Conservation (phyloP, 805 yeast genomes). For the Saturnispora galanensis region DNA sequence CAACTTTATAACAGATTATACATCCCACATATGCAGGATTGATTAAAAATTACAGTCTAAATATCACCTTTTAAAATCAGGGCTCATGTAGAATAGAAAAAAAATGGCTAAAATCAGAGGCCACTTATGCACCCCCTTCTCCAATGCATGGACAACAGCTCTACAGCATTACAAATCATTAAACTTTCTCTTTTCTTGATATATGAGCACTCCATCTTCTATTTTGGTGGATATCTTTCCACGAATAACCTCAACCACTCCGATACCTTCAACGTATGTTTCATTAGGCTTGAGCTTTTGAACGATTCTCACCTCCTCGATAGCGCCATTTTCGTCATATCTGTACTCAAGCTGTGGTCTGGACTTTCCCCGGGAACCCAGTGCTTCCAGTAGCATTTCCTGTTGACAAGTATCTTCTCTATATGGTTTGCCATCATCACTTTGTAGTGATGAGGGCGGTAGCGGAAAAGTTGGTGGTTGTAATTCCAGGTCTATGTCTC, state of each 20-base stretch:
- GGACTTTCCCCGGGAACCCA: background rate
- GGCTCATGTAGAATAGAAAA: no score
- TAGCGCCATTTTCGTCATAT: background rate
- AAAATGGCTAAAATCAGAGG: background rate
- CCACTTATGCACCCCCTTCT: background rate
- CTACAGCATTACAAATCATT: background rate
- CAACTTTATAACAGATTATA: no score
- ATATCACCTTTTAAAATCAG: no score
- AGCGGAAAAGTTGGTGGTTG: background rate
- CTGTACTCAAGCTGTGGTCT: constrained; percentile 1
- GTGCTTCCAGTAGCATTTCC: background rate
- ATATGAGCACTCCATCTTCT: constrained; percentile 5
- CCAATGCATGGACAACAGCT: background rate
- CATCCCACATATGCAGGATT: no score
- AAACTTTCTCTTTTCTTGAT: background rate
- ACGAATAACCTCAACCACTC: constrained; percentile 9
- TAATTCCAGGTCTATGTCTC: background rate
- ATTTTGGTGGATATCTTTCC: constrained; percentile 10
- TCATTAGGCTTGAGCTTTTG: constrained; percentile 5
- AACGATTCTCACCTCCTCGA: background rate
- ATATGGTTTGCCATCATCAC: no score
- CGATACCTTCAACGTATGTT: constrained; percentile 8
- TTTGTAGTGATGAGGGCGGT: background rate
- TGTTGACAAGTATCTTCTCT: background rate
- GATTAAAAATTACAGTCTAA: no score